phyloP scores from a whole-genome alignment of 2,329 filamentous ascomycete genomes.

The Plenodomus lindquistii region DNA sequence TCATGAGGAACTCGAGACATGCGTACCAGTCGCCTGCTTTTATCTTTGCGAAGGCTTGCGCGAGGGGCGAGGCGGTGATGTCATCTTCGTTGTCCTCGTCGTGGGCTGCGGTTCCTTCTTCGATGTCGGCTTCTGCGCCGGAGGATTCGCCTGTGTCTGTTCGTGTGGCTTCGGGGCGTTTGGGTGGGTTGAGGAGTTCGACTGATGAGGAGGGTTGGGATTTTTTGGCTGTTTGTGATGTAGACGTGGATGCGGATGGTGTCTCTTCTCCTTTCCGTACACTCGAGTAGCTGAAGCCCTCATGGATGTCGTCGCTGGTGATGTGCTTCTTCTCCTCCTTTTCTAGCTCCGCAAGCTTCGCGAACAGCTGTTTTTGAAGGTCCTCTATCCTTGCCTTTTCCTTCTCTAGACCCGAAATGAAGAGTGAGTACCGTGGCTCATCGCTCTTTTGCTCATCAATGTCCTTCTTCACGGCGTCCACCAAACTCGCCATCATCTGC shows the following conservation, averaged over 20 bases:
- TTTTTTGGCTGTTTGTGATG: constrained; percentile 27
- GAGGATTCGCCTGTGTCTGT: constrained; percentile 55
- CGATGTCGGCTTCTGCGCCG: constrained; percentile 65
- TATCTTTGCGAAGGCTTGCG: constrained; percentile 81
- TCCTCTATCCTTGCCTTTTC: constrained; percentile 78
- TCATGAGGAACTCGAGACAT: constrained; percentile 75
- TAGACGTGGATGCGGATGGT: constrained; percentile 26
- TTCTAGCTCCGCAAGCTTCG: constrained; percentile 79
- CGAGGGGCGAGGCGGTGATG: constrained; percentile 75
- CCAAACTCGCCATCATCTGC: constrained; percentile 96
- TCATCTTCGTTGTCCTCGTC: constrained; percentile 62
- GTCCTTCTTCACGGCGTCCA: constrained; percentile 89
- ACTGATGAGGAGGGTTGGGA: constrained; percentile 45
- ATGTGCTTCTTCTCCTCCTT: constrained; percentile 87
- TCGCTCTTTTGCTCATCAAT: constrained; percentile 73
- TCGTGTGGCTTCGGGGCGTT: constrained; percentile 41
- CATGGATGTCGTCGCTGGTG: constrained; percentile 86
- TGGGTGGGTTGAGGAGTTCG: constrained; percentile 75
- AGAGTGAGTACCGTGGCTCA: constrained; percentile 69
- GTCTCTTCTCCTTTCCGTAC: constrained; percentile 55
- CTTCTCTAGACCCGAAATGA: constrained; percentile 74
- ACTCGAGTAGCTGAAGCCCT: constrained; percentile 86
- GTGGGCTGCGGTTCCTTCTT: constrained; percentile 52
- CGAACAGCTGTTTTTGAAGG: constrained; percentile 74
- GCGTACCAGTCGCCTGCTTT: constrained; percentile 72